Conservation (phyloP, 495 filamentous ascomycete species). For the Coniosporium apollinis region DNA sequence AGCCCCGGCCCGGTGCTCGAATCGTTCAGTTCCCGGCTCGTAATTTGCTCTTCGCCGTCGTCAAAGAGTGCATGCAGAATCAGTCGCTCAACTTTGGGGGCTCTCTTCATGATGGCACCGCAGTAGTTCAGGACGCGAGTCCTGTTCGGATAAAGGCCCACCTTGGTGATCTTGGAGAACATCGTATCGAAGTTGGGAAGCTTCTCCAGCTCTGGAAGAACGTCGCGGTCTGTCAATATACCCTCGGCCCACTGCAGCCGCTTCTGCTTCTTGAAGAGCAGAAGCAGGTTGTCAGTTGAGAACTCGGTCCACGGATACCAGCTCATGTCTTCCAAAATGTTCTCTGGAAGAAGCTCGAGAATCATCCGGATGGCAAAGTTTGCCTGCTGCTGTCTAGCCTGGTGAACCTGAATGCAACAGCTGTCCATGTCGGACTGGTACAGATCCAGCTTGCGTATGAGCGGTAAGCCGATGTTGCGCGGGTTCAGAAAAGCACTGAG, state of each 20-base stretch:
- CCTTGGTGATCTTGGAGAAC: constrained; percentile 17
- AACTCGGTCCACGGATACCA: constrained; percentile 25
- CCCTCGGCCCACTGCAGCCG: constrained; percentile 23
- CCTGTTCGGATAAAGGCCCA: constrained; percentile 22
- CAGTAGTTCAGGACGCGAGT: constrained; percentile 16
- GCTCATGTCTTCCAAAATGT: constrained; percentile 17
- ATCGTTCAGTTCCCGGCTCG: constrained; percentile 21
- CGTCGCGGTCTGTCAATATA: constrained; percentile 19
- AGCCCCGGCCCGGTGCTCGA: constrained; percentile 21
- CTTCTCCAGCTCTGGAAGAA: constrained; percentile 17
- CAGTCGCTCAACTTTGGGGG: constrained; percentile 18
- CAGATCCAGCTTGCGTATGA: constrained; percentile 20
- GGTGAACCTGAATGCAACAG: constrained; percentile 18
- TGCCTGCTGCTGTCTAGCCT: constrained; percentile 17
- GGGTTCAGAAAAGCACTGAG: constrained; percentile 22
- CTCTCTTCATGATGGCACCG: constrained; percentile 15
- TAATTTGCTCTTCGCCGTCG: constrained; percentile 10
- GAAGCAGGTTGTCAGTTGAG: constrained; percentile 21
- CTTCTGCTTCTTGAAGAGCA: constrained; percentile 24
- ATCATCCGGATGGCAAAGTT: constrained; percentile 24
- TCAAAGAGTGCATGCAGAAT: constrained; percentile 22
- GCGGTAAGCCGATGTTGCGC: constrained; percentile 21
- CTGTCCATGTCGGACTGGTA: constrained; percentile 19
- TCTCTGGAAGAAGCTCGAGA: constrained; percentile 23
- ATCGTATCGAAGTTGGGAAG: constrained; percentile 15